Evolutionary conservation across 108 stramenopile genomes (phyloP), one percentile per base, ranked within the genome.

Genomic region (Nannochloropsis salina): DNA sequence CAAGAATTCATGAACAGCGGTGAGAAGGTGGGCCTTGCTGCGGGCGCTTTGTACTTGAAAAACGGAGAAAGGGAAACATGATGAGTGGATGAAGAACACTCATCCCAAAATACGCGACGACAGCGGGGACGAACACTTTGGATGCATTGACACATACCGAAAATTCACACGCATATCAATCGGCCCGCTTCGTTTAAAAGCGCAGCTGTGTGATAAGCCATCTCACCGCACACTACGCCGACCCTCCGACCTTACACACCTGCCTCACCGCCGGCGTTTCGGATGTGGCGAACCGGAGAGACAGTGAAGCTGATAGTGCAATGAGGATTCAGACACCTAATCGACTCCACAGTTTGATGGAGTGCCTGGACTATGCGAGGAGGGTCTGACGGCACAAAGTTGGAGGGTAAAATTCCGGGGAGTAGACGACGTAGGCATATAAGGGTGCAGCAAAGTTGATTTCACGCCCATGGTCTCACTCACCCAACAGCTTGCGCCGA

Each of bases 1-100:
- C 3, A 74, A n/a, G 61, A 74, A 15, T 74, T 74, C 20, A n/a
- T 74, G 61, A n/a, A 74, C 8, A n/a, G 61, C 61, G 3, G 61
- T 2, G 61, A 74, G 61, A 74, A 74, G 61, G 15, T 74, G 61
- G 61, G 61, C 61, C n/a, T 74, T 74, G 61, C 61, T 74, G 61
- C 61, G 61, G n/a, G 61, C 15, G 61, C 61, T 74, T 74, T 74
- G 61, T n/a, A 74, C 61, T 74, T 4, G 61, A 1, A 8, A 74
- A 74, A n/a, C 0, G 1, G 61, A 74, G 61, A 74, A n/a, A 2
- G 6, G 8, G 61, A 74, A 74, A n/a, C 47, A 8, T 15, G 61
- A 74, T 15, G 61, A 74, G 2, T 4, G 4, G 61, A 74, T n/a
- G 61, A n/a, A 3, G n/a, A 74, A n/a, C 20, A 8, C 61, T 31